Conservation (phyloP, 1,284 basidiomycete species). For the Ganoderma leucocontextum region DNA sequence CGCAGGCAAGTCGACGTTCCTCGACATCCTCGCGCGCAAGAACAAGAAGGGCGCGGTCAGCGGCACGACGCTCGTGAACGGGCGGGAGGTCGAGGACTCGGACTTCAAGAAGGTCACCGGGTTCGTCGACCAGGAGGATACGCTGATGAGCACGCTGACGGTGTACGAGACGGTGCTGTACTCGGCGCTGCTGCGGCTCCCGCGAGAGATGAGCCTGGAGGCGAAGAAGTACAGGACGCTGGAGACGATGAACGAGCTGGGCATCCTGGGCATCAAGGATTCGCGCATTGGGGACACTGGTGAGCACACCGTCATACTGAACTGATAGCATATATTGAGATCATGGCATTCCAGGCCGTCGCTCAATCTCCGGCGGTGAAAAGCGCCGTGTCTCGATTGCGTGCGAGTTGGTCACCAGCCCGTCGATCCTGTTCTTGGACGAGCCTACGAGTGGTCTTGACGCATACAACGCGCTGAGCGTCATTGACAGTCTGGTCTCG, state of each 20-base stretch:
- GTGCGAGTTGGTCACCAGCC: conserved; percentile 97
- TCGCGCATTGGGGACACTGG: conserved; percentile 89
- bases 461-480: conserved; percentile 95
- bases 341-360: conserved; percentile 55
- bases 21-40: conserved; percentile 94
- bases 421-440: conserved; percentile 94
- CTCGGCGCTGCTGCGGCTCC: conserved; percentile 89
- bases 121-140: conserved; percentile 98
- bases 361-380: conserved; percentile 95
- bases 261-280: conserved; percentile 92
- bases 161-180: conserved; percentile 98
- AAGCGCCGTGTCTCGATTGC: conserved; percentile 96
- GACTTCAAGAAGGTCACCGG: conserved; percentile 90
- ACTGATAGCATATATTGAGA: background rate
- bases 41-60: conserved; percentile 82
- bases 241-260: conserved; percentile 96
- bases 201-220: conserved; percentile 92
- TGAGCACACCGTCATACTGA: conserved; percentile 39
- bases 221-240: conserved; percentile 95
- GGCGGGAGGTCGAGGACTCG: conserved; percentile 76
- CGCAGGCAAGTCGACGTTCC: conserved; percentile 95
- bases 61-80: conserved; percentile 88
- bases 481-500: conserved; percentile 88
- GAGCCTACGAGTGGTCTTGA: conserved; percentile 97
- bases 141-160: conserved; percentile 94